Evolutionary conservation across 345 rosid genomes (phyloP), one percentile per base, ranked within the genome.

Genomic region (Brassica carinata): DNA sequence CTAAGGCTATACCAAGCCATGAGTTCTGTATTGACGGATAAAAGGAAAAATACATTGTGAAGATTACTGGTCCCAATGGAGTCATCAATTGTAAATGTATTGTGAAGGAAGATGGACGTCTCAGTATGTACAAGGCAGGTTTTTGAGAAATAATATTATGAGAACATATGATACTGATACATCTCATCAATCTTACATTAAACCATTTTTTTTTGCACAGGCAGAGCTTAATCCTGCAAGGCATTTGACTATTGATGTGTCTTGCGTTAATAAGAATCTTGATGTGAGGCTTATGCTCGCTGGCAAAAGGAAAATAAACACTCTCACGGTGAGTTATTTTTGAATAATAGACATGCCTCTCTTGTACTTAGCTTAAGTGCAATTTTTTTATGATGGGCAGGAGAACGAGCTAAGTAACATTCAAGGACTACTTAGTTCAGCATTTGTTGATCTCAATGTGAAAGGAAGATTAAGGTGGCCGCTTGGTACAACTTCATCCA

Each of bases 381-480:
- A 9, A 0, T 43, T 36, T 11, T 23, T 4, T 10, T 58, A 2
- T 36, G 40, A 31, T 76, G 15, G 19, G 7, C 86, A 90, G 97
- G 91, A 88, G 17, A 87, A 85, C 9, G 96, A 88, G 85, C 71
- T 53, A 59, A 59, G 81, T 29, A 76, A 79, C 81, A 85, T 92
- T 4, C 77, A 55, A 34, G 76, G 67, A 62, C 72, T 90, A 79
- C 67, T 92, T 64, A 61, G 69, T 72, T 83, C 77, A 43, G 89
- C 90, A 23, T 75, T 85, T 77, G 5, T 86, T 69, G 93, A 89
- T 81, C 82, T 86, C 2, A 82, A 77, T 31, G 86, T 75, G 75
- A 89, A 86, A 77, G 92, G 93, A 17, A 89, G 95, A 26, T 64
- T 89, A 67, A 86, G 85, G 81, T 89, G 93, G 95, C 82, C 88